phyloP scores from a whole-genome alignment of 148 eudicot genomes.

The Arctostaphylos glauca region DNA sequence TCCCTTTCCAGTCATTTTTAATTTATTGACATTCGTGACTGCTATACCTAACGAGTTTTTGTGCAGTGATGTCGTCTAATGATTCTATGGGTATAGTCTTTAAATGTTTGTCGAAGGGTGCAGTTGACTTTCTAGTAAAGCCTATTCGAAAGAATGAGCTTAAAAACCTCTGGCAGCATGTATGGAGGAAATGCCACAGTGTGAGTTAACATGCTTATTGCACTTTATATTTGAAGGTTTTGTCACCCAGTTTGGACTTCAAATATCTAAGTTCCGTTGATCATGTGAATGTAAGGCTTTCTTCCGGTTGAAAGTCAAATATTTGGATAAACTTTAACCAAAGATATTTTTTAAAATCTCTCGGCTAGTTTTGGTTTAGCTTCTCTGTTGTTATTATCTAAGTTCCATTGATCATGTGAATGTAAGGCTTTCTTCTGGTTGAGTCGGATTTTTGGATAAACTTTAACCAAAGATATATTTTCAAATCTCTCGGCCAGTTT shows the following conservation, averaged over 20 bases:
- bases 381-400: not conserved
- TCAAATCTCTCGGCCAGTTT: not conserved
- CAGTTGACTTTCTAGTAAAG: slow-evolving; percentile 78
- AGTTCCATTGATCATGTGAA: not conserved
- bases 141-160: slow-evolving; percentile 86
- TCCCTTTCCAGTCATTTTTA: slow-evolving; percentile 9
- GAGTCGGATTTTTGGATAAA: not conserved
- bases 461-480: not conserved
- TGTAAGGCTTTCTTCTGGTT: not conserved
- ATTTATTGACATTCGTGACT: slow-evolving; percentile 26
- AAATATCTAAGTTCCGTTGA: not conserved
- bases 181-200: slow-evolving; percentile 83
- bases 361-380: slow-evolving; percentile 3
- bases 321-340: not conserved
- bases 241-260: not conserved
- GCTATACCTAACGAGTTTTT: slow-evolving; percentile 36
- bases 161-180: slow-evolving; percentile 87
- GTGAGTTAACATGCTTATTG: slow-evolving; percentile 38
- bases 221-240: slow-evolving; percentile 11
- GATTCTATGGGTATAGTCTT: slow-evolving; percentile 84
- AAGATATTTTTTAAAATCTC: not conserved
- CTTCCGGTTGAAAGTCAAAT: not conserved
- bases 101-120: slow-evolving; percentile 79
- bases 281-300: not conserved
- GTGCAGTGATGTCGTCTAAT: slow-evolving; percentile 87